Base-by-base conservation (phyloP, 306 rosid genomes). In the Castanea crenata region DNA sequence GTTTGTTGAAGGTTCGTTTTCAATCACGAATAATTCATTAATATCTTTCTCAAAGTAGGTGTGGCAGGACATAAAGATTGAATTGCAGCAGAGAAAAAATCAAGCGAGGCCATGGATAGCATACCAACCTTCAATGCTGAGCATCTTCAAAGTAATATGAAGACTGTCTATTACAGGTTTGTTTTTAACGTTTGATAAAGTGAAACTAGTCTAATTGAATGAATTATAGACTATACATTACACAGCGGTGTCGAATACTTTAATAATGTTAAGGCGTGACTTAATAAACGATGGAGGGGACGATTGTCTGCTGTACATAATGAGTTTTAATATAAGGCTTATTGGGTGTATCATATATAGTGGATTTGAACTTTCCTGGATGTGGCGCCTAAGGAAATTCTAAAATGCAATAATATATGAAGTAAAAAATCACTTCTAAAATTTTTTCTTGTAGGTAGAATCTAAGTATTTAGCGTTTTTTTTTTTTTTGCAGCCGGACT, bases 111-210 rank as follows among this genome's bases (percentile, higher is more conserved):
- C 74, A 8, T 76, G 70, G 81, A 85, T 82, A 94, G 85, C 65
- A 54, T 91, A 56, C 87, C 91, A 54, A 88, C 90, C 77, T 91
- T 91, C 76, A 92, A 89, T 84, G 89, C 91, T 29, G 99, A 95
- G 87, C 91, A 90, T 85, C 77, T 95, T 92, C 99, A 92, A 81
- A 90, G 88, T 88, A 92, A 95, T 88, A 80, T 91, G 90, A 95
- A 92, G 74, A 73, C 80, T 21, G 82, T 95, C 77, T 89, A 90
- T 83, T 91, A 95, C 94, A 95, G 98, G 99, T 95, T 83, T 83
- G 91, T 79, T 82, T 76, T 82, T 31, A 65, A 32, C 51, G 25
- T 34, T 27, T 54, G 15, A 18, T 63, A 32, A 13, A 16, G 55
- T 58, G 5, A 44, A 25, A 13, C 71, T 11, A 29, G 27, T 64